These are phyloP conservation scores for Globisporangium radiosum DNA, from an alignment of 352 stramenopile species.

Conservation along the genomic window DNA sequence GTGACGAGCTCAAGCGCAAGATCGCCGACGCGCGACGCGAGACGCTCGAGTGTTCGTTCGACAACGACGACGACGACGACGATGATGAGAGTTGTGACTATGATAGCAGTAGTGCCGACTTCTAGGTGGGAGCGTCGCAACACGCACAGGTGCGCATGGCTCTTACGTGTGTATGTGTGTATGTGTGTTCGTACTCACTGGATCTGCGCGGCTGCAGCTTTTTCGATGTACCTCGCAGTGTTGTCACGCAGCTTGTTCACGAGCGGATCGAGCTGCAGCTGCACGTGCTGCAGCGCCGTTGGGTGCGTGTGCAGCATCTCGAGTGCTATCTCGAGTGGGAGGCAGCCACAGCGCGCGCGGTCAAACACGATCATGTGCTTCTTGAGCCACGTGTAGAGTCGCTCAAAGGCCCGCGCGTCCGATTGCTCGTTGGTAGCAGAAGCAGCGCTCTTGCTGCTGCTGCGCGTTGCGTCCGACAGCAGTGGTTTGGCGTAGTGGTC, in stretches of 20 bases:
- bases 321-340: conserved; percentile 25
- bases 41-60: conserved; percentile 29
- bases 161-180: neutral
- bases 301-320: conserved; percentile 44
- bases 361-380: conserved; percentile 56
- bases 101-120: neutral
- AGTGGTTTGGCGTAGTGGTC: conserved; percentile 30
- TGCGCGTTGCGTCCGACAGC: neutral
- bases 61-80: conserved; percentile 13
- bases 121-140: conserved; percentile 1
- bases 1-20: conserved; percentile 24
- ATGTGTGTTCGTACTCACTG: neutral
- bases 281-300: conserved; percentile 30
- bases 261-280: conserved; percentile 42
- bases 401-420: conserved; percentile 48
- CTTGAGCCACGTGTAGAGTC: conserved; percentile 71
- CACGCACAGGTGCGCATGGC: neutral
- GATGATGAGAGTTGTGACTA: neutral
- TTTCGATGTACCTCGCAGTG: conserved; percentile 33
- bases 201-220: conserved; percentile 23
- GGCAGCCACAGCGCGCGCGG: conserved; percentile 20
- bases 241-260: conserved; percentile 39
- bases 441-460: conserved; percentile 4
- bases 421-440: conserved; percentile 3
- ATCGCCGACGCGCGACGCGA: conserved; percentile 23